phyloP scores from a whole-genome alignment of 495 filamentous ascomycete species.

The Penicillium robsamsonii region DNA sequence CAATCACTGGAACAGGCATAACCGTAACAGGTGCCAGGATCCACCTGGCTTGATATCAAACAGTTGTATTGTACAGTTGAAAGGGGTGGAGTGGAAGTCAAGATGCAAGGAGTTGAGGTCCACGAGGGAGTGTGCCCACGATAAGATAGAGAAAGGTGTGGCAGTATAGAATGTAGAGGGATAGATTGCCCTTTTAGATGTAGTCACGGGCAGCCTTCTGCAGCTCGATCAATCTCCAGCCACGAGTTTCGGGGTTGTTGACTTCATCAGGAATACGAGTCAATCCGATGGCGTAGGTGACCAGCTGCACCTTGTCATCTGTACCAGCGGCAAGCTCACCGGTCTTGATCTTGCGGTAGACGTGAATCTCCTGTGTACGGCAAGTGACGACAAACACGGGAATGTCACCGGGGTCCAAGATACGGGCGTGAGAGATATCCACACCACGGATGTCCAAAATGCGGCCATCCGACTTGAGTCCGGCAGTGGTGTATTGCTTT shows the following conservation, averaged over 20 bases:
- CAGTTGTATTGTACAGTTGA: conserved; percentile 46
- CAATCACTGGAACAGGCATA: conserved; percentile 34
- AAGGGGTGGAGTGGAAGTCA: conserved; percentile 10
- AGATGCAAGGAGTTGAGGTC: conserved; percentile 9
- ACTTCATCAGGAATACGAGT: conserved; percentile 93
- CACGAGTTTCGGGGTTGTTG: conserved; percentile 91
- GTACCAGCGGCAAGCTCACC: conserved; percentile 91
- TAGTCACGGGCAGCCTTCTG: conserved; percentile 98
- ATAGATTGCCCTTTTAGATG: conserved; percentile 52
- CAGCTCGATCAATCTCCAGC: conserved; percentile 95
- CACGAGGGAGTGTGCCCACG: conserved; percentile 8
- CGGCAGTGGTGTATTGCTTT: conserved; percentile 89
- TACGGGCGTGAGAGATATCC: conserved; percentile 81
- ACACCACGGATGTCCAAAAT: conserved; percentile 94
- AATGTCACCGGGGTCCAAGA: conserved; percentile 95
- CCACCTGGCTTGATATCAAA: conserved; percentile 40
- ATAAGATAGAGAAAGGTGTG: neutral
- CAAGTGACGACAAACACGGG: conserved; percentile 97
- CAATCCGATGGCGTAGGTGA: conserved; percentile 96
- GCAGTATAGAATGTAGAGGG: conserved; percentile 1
- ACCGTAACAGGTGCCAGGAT: conserved; percentile 34
- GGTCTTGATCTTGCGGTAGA: conserved; percentile 88
- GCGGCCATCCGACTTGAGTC: conserved; percentile 88
- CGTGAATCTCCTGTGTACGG: conserved; percentile 96
- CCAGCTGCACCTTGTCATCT: conserved; percentile 97